Conservation (phyloP, 2,329 filamentous ascomycete genomes). For the Phialophora verrucosa region DNA sequence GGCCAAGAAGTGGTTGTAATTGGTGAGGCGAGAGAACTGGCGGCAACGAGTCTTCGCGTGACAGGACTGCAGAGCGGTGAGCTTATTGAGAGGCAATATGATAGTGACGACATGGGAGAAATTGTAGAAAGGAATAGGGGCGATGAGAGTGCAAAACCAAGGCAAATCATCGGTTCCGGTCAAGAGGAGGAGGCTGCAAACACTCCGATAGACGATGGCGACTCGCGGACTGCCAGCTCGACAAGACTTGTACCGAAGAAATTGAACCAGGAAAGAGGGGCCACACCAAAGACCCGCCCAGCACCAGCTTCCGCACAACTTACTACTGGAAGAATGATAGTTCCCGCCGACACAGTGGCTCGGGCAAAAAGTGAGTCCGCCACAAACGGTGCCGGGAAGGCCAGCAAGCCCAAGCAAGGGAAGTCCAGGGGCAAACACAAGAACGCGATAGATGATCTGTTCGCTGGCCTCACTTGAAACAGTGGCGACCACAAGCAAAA, state of each 20-base stretch:
- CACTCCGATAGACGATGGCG: not conserved
- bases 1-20: slow-evolving; percentile 38
- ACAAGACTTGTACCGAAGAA: not conserved
- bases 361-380: not conserved
- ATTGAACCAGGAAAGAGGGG: not conserved
- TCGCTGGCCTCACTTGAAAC: slow-evolving; percentile 62
- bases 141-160: not conserved
- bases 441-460: slow-evolving; percentile 76
- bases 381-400: not conserved
- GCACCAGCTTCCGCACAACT: not conserved
- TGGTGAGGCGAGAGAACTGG: slow-evolving; percentile 14
- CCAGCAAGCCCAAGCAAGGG: not conserved
- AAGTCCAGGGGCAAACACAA: slow-evolving; percentile 60
- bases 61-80: slow-evolving; percentile 32
- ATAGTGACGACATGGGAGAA: slow-evolving; percentile 34
- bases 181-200: not conserved
- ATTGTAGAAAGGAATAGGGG: slow-evolving; percentile 24
- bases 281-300: not conserved
- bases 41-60: slow-evolving; percentile 20
- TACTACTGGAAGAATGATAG: not conserved
- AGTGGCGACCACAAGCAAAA: not conserved
- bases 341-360: not conserved
- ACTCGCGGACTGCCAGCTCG: not conserved
- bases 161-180: not conserved
- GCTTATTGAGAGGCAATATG: slow-evolving; percentile 32